These are phyloP conservation scores for Clarireedia homoeocarpa DNA, from an alignment of 2,329 filamentous ascomycete species.

Conservation along the genomic window DNA sequence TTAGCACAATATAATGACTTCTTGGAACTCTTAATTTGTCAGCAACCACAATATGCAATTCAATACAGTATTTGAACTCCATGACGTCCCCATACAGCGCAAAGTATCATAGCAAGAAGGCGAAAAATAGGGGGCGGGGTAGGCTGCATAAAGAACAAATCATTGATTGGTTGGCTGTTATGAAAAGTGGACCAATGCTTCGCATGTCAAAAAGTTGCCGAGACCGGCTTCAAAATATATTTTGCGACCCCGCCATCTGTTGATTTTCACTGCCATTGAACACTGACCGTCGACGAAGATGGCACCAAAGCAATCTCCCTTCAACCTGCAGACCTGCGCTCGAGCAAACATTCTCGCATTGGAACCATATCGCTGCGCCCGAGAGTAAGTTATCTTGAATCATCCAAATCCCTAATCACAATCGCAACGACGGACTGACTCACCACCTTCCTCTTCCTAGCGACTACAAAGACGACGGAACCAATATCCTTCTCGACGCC, in stretches of 20 bases:
- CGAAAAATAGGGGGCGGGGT: neutral
- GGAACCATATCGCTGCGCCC: constrained; percentile 71
- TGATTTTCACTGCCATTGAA: neutral
- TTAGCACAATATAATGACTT: too few relatives aligned
- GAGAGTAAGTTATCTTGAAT: constrained; percentile 55
- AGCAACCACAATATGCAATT: too few relatives aligned
- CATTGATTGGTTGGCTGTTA: neutral
- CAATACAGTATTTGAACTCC: too few relatives aligned
- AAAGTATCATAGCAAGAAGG: neutral
- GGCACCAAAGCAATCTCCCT: constrained; percentile 42
- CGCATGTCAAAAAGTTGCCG: constrained; percentile 4
- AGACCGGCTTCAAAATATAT: constrained; percentile 7
- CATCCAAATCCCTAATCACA: neutral
- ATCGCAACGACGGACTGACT: constrained; percentile 25
- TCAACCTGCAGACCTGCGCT: constrained; percentile 67
- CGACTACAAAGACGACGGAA: constrained; percentile 98
- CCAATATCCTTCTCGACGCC: constrained; percentile 90
- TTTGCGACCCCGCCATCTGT: neutral
- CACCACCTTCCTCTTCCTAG: constrained; percentile 38
- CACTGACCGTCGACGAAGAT: constrained; percentile 13
- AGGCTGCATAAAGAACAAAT: neutral
- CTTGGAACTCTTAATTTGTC: too few relatives aligned
- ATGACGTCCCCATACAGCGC: too few relatives aligned
- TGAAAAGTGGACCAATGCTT: neutral
- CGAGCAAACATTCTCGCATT: constrained; percentile 69